Percentiles rank a stretch among this genome's conserved stretches.
Evolutionary conservation across 1,284 basidiomycete genomes (phyloP).

Genomic region (Vanrija pseudolonga): DNA sequence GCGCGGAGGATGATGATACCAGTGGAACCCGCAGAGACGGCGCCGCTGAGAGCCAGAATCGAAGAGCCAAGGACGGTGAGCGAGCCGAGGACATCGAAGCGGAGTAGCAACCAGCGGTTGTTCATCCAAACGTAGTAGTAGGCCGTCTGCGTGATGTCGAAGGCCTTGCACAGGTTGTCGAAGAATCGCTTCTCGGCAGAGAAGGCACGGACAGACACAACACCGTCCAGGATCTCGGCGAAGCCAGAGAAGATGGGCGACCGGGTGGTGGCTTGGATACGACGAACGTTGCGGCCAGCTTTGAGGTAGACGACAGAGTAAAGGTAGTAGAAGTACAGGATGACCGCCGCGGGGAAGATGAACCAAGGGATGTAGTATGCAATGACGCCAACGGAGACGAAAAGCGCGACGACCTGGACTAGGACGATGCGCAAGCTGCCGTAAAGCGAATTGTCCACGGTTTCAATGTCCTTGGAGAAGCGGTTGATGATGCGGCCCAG

Average conservation of each 20-base stretch:
- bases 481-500: slow-evolving; percentile 67
- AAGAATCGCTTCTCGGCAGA: slow-evolving; percentile 77
- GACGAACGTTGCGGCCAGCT: slow-evolving; percentile 69
- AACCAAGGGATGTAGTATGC: slow-evolving; percentile 68
- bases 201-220: slow-evolving; percentile 84
- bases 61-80: slow-evolving; percentile 70
- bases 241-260: slow-evolving; percentile 59
- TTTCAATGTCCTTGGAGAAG: slow-evolving; percentile 76
- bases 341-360: slow-evolving; percentile 64
- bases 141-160: slow-evolving; percentile 59
- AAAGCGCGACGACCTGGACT: slow-evolving; percentile 65
- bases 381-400: slow-evolving; percentile 59
- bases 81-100: slow-evolving; percentile 72
- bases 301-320: slow-evolving; percentile 65
- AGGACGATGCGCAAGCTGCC: slow-evolving; percentile 68
- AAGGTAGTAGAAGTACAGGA: slow-evolving; percentile 59
- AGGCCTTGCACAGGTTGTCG: slow-evolving; percentile 62
- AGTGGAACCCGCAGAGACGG: slow-evolving; percentile 68
- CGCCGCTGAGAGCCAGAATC: slow-evolving; percentile 67
- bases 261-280: slow-evolving; percentile 60
- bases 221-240: slow-evolving; percentile 69
- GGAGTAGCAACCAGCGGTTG: slow-evolving; percentile 50
- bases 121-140: slow-evolving; percentile 48
- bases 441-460: slow-evolving; percentile 68
- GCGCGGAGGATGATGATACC: slow-evolving; percentile 74